Evolutionary conservation across 495 filamentous ascomycete species (phyloP), one percentile per base, ranked within the genome.

Genomic region (Aspergillus taichungensis): DNA sequence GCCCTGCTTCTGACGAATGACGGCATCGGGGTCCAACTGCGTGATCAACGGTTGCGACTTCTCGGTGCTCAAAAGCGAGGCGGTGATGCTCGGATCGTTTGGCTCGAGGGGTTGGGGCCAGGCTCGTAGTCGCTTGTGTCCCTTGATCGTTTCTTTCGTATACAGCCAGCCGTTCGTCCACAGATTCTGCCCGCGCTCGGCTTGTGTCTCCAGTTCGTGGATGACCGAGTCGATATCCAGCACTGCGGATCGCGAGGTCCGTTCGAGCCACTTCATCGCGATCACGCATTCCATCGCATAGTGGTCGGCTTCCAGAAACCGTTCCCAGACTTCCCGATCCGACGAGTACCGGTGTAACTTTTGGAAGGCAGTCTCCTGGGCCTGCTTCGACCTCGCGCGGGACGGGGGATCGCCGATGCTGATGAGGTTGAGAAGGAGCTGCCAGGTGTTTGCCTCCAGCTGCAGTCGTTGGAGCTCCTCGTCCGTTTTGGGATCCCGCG

Each of bases 11-110:
- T 97, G 89, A 40, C 92, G 79, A 32, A 79, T 80, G 10, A 82
- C 71, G 6, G 90, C 87, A 74, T 99, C 92, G 5, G 94, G 94
- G 50, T 99, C 92, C 18, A 99, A 71, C 55, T 95, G 86, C n/a
- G 88, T 94, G 36, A 96, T 74, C 4, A 95, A 56, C 5, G 77
- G 57, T 59, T 79, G 75, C 33, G 80, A 79, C 30, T 73, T 69
- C 27, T 80, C 77, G 3, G 74, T 67, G 38, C 68, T 76, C 34
- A 77, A 59, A 43, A 80, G 72, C 30, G 75, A 72, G 43, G 73
- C 70, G 32, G 76, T 68, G 24, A 82, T 71, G 37, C 69, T 73
- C 32, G 76, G 66, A 34, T 71, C 64, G 45, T 74, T 69, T 6
- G 77, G 81, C 42, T 84, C 82, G 40, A 84, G 67, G 29, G 74